phyloP scores from a whole-genome alignment of 2,329 filamentous ascomycete genomes.

The Claviceps arundinis region DNA sequence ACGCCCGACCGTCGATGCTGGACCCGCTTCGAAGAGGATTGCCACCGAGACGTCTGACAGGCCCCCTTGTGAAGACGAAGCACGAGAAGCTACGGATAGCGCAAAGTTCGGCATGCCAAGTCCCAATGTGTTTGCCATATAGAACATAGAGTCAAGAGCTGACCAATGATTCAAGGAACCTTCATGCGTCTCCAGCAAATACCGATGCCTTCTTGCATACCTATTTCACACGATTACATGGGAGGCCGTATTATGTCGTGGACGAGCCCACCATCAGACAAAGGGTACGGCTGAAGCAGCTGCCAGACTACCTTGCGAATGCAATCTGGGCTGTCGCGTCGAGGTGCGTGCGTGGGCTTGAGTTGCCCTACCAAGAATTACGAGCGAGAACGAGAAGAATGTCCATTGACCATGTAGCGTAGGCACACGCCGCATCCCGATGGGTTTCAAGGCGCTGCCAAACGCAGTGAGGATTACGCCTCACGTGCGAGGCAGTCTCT shows the following conservation, averaged over 20 bases:
- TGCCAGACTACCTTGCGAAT: constrained; percentile 41
- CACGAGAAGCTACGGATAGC: background rate
- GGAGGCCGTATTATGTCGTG: constrained; percentile 69
- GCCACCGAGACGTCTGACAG: constrained; percentile 21
- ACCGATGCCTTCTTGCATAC: constrained; percentile 57
- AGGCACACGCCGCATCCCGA: constrained; percentile 55
- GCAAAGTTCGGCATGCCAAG: background rate
- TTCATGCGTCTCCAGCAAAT: constrained; percentile 32
- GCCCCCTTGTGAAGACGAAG: constrained; percentile 7
- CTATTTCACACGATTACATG: constrained; percentile 69
- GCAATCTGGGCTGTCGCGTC: constrained; percentile 50
- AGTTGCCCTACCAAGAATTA: background rate
- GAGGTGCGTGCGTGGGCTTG: constrained; percentile 31
- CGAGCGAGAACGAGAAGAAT: background rate
- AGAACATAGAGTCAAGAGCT: background rate
- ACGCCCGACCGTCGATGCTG: constrained; percentile 10
- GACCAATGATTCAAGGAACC: constrained; percentile 23
- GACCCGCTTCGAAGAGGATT: constrained; percentile 27
- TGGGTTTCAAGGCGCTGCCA: constrained; percentile 53
- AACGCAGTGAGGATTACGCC: constrained; percentile 60
- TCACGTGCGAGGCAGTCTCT: constrained; percentile 54
- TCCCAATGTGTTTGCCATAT: background rate
- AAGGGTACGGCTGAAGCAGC: constrained; percentile 53
- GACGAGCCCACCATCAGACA: constrained; percentile 66
- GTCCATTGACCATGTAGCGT: background rate